These are phyloP conservation scores for Macaranga tanarius DNA, from an alignment of 441 rosid genomes.

Conservation along the genomic window DNA sequence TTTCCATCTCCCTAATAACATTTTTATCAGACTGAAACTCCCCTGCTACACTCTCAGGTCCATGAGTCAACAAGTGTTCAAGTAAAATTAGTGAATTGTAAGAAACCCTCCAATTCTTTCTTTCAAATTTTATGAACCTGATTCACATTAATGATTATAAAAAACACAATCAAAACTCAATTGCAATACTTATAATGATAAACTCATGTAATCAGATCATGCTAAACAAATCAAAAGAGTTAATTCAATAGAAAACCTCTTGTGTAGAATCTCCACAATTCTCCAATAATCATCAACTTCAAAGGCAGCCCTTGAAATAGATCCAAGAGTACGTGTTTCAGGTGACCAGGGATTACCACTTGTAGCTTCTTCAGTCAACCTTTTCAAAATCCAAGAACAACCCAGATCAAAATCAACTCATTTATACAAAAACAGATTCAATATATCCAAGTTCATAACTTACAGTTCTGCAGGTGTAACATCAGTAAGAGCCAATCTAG, in stretches of 20 bases:
- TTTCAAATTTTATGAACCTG: constrained; percentile 72
- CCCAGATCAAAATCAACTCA: constrained; percentile 11
- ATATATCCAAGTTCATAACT: background rate
- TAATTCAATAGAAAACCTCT: constrained; percentile 39
- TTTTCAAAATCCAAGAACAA: constrained; percentile 27
- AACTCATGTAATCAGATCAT: background rate
- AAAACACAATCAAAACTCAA: background rate
- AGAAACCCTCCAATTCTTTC: constrained; percentile 74
- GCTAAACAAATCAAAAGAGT: background rate
- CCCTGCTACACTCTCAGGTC: constrained; percentile 81
- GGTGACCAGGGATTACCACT: constrained; percentile 63
- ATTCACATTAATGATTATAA: constrained; percentile 18
- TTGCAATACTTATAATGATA: background rate
- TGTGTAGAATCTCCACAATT: constrained; percentile 79
- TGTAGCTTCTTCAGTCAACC: constrained; percentile 90
- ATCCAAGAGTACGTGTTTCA: constrained; percentile 57
- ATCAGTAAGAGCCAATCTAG: constrained; percentile 83
- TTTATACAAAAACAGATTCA: background rate
- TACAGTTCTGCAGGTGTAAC: constrained; percentile 84
- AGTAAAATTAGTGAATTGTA: constrained; percentile 71
- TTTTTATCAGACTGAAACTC: constrained; percentile 68
- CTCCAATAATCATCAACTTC: constrained; percentile 83
- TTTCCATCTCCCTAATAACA: constrained; percentile 48
- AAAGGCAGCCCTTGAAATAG: constrained; percentile 88
- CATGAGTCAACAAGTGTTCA: constrained; percentile 83